These are phyloP conservation scores for Hypoxylon sp. DNA, from an alignment of 2,329 filamentous ascomycete genomes.

Conservation along the genomic window DNA sequence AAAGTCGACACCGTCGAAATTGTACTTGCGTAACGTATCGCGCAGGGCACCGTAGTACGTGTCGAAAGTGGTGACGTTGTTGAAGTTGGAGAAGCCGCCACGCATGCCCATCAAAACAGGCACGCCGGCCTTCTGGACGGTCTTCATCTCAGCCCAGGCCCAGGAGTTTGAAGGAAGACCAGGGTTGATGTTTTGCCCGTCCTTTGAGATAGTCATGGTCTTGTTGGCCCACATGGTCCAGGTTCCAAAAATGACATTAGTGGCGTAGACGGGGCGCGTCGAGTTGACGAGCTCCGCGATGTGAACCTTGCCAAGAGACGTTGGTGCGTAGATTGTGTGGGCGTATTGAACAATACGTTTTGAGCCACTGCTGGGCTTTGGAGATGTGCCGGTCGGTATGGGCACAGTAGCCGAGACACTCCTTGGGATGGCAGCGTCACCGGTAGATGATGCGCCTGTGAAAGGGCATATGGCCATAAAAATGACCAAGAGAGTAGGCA, in stretches of 20 bases:
- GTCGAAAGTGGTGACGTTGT: constrained; percentile 20
- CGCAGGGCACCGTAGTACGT: constrained; percentile 24
- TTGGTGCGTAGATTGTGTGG: constrained; percentile 6
- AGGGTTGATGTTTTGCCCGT: constrained; percentile 10
- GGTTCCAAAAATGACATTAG: constrained; percentile 32
- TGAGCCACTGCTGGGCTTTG: not conserved
- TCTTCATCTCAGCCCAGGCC: constrained; percentile 34
- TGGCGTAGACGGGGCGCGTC: constrained; percentile 26
- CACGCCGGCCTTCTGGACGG: constrained; percentile 28
- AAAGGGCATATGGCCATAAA: not conserved
- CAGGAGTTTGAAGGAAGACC: constrained; percentile 25
- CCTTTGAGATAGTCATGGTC: constrained; percentile 15
- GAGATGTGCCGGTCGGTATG: not conserved
- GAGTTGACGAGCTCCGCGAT: constrained; percentile 31
- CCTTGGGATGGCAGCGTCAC: not conserved
- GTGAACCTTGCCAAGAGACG: constrained; percentile 22
- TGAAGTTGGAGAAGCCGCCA: constrained; percentile 21
- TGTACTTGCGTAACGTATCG: constrained; percentile 20
- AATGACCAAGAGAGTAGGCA: not conserved
- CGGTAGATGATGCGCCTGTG: not conserved
- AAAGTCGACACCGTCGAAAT: constrained; percentile 31
- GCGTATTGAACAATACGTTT: constrained; percentile 23
- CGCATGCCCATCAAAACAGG: constrained; percentile 27
- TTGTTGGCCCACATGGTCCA: constrained; percentile 28
- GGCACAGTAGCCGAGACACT: not conserved